Conservation (phyloP, 2,329 filamentous ascomycete genomes). For the Nectriaceae sp. region DNA sequence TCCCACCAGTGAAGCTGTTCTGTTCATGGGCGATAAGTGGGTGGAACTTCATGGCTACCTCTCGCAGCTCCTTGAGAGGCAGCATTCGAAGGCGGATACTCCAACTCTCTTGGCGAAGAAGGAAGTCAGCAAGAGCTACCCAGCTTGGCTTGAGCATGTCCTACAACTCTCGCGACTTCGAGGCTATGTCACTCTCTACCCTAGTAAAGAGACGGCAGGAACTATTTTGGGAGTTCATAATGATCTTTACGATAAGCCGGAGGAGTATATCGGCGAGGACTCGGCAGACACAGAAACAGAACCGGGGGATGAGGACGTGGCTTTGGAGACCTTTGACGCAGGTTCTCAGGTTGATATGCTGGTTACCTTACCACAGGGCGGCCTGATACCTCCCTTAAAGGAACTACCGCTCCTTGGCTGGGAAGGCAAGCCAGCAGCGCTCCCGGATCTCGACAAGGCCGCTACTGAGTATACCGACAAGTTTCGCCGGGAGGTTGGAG, state of each 20-base stretch:
- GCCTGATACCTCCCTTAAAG: slow-evolving; percentile 44
- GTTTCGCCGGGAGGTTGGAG: slow-evolving; percentile 69
- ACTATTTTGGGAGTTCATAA: slow-evolving; percentile 74
- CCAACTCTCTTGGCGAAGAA: slow-evolving; percentile 52
- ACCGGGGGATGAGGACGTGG: slow-evolving; percentile 30
- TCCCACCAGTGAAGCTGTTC: slow-evolving; percentile 77
- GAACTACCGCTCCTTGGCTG: slow-evolving; percentile 64
- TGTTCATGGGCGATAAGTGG: slow-evolving; percentile 88
- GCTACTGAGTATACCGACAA: slow-evolving; percentile 54
- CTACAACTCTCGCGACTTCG: slow-evolving; percentile 74
- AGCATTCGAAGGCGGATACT: slow-evolving; percentile 35
- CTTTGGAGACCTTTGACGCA: slow-evolving; percentile 40
- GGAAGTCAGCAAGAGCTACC: slow-evolving; percentile 65
- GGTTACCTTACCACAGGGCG: slow-evolving; percentile 47
- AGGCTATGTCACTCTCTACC: slow-evolving; percentile 81
- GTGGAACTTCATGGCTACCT: slow-evolving; percentile 81
- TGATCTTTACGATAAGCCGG: slow-evolving; percentile 72
- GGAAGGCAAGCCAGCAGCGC: slow-evolving; percentile 54
- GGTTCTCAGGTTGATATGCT: slow-evolving; percentile 48
- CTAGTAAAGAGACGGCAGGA: slow-evolving; percentile 55
- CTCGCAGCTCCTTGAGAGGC: slow-evolving; percentile 57
- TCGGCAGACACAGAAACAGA: slow-evolving; percentile 20
- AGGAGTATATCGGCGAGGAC: slow-evolving; percentile 58
- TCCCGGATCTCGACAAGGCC: slow-evolving; percentile 42
- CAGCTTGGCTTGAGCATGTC: slow-evolving; percentile 77